phyloP scores from a whole-genome alignment of 2,329 filamentous ascomycete species.

The Fusarium robinianum region DNA sequence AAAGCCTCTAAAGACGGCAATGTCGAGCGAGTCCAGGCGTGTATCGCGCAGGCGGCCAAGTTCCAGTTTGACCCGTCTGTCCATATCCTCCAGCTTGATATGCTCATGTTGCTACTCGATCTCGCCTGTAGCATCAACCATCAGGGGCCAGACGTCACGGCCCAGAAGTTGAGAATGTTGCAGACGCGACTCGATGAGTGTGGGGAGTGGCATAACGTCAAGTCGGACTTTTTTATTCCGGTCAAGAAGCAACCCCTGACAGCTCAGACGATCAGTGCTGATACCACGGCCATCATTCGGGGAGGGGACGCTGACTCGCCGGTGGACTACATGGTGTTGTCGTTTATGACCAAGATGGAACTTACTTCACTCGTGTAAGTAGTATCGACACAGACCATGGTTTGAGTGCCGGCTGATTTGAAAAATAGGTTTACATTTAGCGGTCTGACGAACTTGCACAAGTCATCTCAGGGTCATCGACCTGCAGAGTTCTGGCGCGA shows the following conservation, averaged over 20 bases:
- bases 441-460: constrained; percentile 53
- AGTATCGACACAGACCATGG: no score
- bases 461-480: constrained; percentile 41
- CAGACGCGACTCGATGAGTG: constrained; percentile 65
- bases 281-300: constrained; percentile 59
- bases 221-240: constrained; percentile 58
- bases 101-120: constrained; percentile 70
- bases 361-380: constrained; percentile 60
- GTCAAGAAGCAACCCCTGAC: constrained; percentile 56
- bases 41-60: constrained; percentile 74
- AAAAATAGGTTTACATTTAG: constrained; percentile 57
- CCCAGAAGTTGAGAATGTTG: constrained; percentile 64
- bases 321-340: constrained; percentile 62
- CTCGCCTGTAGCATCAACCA: constrained; percentile 70
- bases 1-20: constrained; percentile 66
- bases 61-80: constrained; percentile 69
- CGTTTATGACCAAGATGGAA: constrained; percentile 64
- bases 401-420: no score
- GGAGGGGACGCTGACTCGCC: constrained; percentile 50
- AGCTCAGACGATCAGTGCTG: constrained; percentile 57
- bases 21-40: constrained; percentile 71
- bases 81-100: constrained; percentile 65
- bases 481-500: constrained; percentile 49
- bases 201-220: constrained; percentile 53
- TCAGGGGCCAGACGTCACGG: constrained; percentile 60